Conservation (phyloP, 805 yeast species). For the Candida rishiriensis region DNA sequence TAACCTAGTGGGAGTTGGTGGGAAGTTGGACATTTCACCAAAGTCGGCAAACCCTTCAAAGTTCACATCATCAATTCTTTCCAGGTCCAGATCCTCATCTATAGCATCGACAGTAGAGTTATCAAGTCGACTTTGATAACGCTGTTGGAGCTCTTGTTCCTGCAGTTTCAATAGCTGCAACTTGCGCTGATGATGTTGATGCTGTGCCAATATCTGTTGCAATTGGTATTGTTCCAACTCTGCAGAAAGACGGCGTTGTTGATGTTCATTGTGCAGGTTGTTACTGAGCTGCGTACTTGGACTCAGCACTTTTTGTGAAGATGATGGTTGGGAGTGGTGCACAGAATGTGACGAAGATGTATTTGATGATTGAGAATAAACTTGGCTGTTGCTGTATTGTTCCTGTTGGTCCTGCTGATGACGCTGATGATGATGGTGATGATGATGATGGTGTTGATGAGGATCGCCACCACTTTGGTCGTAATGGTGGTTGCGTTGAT, state of each 20-base stretch:
- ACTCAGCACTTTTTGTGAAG: background rate
- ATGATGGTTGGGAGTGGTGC: background rate
- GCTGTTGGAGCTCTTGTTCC: background rate
- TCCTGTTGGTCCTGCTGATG: constrained; percentile 1
- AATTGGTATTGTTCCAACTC: too few relatives aligned
- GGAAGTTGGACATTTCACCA: constrained; percentile 25
- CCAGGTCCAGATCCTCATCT: constrained; percentile 27
- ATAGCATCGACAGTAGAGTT: constrained; percentile 13
- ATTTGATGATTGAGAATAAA: background rate
- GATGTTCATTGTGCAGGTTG: too few relatives aligned
- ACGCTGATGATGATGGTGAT: background rate
- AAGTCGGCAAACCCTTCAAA: constrained; percentile 24
- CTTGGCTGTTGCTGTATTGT: background rate
- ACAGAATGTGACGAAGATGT: background rate
- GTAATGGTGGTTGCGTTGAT: too few relatives aligned
- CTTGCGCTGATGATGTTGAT: too few relatives aligned
- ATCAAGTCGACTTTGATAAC: background rate
- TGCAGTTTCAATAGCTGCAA: background rate
- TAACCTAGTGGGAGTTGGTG: constrained; percentile 41
- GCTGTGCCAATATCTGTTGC: too few relatives aligned
- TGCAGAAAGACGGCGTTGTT: too few relatives aligned
- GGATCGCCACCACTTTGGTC: too few relatives aligned
- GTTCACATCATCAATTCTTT: constrained; percentile 22
- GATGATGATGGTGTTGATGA: too few relatives aligned
- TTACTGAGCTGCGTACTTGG: too few relatives aligned